A percentile compares a stretch with the other conserved stretches of the same genome.
Evolutionary conservation across 1,284 basidiomycete genomes (phyloP).

Genomic region (Ustilago loliicola): DNA sequence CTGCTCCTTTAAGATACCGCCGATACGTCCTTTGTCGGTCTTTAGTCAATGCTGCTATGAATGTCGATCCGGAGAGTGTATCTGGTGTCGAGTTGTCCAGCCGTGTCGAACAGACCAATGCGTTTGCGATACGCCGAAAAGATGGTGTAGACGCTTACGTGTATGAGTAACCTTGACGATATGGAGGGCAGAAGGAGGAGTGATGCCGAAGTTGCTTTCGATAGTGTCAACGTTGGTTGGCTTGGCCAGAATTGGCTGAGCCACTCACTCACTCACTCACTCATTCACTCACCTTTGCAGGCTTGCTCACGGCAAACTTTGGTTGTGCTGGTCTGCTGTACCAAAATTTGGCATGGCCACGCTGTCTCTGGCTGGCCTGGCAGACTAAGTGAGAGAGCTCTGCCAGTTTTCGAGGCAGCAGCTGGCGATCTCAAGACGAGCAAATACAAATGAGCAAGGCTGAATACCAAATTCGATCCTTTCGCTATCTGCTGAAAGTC

Average conservation of each 20-base stretch:
- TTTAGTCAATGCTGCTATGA: background rate
- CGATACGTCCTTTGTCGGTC: background rate
- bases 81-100: background rate
- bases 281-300: background rate
- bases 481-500: no score
- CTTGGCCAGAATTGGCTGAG: slow-evolving; percentile 2
- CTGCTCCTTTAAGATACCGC: background rate
- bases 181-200: slow-evolving; percentile 49
- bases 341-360: slow-evolving; percentile 1
- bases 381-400: no score
- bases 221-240: slow-evolving; percentile 30
- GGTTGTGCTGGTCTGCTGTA: slow-evolving; percentile 11
- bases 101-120: slow-evolving; percentile 18
- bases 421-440: background rate
- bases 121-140: slow-evolving; percentile 6
- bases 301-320: background rate
- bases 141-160: slow-evolving; percentile 47
- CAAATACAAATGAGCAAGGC: no score
- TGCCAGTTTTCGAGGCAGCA: background rate
- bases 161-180: slow-evolving; percentile 55
- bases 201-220: slow-evolving; percentile 20
- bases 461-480: no score
- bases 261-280: background rate
- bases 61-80: background rate
- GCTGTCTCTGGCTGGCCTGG: background rate